Evolutionary conservation across 805 yeast genomes (phyloP), one percentile per base, ranked within the genome.

Genomic region (Sugiyamaella valdiviana): DNA sequence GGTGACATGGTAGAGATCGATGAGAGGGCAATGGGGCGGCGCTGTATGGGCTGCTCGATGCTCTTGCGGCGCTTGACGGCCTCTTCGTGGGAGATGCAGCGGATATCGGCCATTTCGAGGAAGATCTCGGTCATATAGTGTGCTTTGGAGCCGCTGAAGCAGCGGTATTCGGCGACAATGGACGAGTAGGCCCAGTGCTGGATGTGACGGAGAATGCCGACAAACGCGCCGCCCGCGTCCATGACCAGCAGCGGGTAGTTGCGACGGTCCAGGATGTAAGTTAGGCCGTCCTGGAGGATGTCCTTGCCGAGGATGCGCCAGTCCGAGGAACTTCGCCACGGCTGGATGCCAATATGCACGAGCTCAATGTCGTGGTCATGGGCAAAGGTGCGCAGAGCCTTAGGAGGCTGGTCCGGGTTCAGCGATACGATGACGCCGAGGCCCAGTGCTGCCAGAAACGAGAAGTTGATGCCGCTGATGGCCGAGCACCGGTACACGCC

Each of bases 141-240:
- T 41, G 83, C 74, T 56, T 83, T 80, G 55, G 78, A 79, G 24
- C 88, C 85, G 17, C 86, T 73, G 64, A 80, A 85, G 6, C 85
- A 72, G 46, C 96, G 71, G 65, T 88, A 93, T 63, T 91, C 98
- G 57, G 83, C 83, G 19, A 89, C 76, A 4, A 91, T 79, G 16
- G 95, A 82, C 20, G 90, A 79, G 61, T 84, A 83, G 57, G 81
- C 83, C 98, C 97, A 91, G 66, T 84, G 84, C 65, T 87, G 93
- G 36, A 90, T 72, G 62, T 83, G 82, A 45, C 99, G 72, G 29
- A 93, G 67, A 2, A 90, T 71, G 0, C 97, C 96, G 9, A 88
- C 78, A 16, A 90, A 73, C 10, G 93, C 79, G 50, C 84, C 82
- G 5, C 90, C 82, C 36, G 84, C 77, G 61, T 93, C 98, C 19